Percentiles rank a stretch among this genome's conserved stretches.
Evolutionary conservation across 805 yeast species (phyloP).

Genomic region (Hanseniaspora clermontiae): DNA sequence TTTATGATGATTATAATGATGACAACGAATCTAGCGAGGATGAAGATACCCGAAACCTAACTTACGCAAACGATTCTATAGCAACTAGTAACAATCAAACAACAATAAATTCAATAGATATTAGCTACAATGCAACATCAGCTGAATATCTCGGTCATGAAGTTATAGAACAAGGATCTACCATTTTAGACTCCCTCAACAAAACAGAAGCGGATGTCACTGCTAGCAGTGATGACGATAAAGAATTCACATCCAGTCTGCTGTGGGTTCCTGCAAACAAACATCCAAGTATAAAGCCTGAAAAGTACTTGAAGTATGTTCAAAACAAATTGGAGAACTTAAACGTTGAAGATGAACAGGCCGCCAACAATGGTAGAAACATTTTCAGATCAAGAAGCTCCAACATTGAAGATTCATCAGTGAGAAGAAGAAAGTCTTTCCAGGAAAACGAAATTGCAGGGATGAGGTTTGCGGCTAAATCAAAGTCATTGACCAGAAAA

Average conservation of each 20-base stretch:
- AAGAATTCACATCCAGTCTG: conserved; percentile 34
- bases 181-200: not conserved
- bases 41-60: not conserved
- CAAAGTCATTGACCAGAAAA: conserved; percentile 23
- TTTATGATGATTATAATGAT: conserved; percentile 10
- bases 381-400: conserved; percentile 21
- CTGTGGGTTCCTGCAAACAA: conserved; percentile 93
- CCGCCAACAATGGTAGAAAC: conserved; percentile 17
- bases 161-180: not conserved
- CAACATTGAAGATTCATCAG: not conserved
- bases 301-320: conserved; percentile 59
- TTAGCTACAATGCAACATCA: conserved; percentile 10
- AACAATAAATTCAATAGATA: conserved; percentile 1
- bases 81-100: not conserved
- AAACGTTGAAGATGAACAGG: conserved; percentile 16
- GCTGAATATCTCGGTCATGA: conserved; percentile 4
- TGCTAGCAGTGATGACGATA: conserved; percentile 14
- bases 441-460: not conserved
- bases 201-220: not conserved
- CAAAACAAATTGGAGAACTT: conserved; percentile 32
- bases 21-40: conserved; percentile 10
- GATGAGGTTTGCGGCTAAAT: not conserved
- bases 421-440: not conserved
- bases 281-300: conserved; percentile 93
- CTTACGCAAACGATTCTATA: not conserved